Evolutionary conservation across 306 rosid genomes (phyloP).

Genomic region (Medicago arabica): DNA sequence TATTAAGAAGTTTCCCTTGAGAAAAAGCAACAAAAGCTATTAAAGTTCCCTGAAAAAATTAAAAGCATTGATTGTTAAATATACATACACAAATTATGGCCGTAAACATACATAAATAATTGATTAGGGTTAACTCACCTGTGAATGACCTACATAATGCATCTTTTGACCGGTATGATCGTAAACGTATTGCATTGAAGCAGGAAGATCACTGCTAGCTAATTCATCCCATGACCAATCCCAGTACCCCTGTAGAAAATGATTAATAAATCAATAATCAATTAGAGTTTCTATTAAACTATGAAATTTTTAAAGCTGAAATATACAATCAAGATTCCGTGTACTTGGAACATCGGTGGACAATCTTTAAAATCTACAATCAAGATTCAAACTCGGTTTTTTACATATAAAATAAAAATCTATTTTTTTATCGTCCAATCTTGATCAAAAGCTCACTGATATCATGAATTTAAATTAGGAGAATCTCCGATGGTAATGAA

Average conservation of each 20-base stretch:
- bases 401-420: too few species aligned
- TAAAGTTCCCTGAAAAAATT: constrained; percentile 71
- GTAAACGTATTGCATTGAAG: constrained; percentile 67
- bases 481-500: neutral
- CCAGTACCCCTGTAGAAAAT: constrained; percentile 32
- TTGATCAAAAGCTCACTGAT: too few species aligned
- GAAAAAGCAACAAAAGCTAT: constrained; percentile 65
- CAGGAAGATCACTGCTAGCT: constrained; percentile 69
- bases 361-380: too few species aligned
- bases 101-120: neutral
- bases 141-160: constrained; percentile 79
- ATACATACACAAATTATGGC: too few species aligned
- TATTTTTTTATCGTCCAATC: too few species aligned
- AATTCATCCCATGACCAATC: constrained; percentile 95
- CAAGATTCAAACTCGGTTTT: too few species aligned
- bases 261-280: too few species aligned
- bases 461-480: too few species aligned
- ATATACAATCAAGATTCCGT: neutral
- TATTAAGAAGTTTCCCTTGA: constrained; percentile 46
- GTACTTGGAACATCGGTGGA: too few species aligned
- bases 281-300: too few species aligned
- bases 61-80: neutral
- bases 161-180: constrained; percentile 64
- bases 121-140: constrained; percentile 48
- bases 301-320: neutral